Conservation (phyloP, 768 basidiomycete genomes). For the Gymnopilus junonius region DNA sequence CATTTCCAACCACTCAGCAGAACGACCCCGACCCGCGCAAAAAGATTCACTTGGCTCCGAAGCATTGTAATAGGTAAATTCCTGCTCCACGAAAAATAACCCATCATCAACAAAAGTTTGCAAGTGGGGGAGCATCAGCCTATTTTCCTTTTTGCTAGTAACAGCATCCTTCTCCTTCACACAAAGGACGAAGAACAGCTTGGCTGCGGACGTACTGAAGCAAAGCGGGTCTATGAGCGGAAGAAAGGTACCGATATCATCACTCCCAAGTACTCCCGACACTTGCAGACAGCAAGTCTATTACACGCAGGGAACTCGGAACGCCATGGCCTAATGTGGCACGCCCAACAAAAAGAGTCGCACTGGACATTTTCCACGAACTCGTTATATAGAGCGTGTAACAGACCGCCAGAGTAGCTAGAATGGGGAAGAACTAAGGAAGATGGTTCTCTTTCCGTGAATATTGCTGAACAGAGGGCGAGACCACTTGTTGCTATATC, state of each 20-base stretch:
- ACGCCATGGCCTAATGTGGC: slow-evolving; percentile 87
- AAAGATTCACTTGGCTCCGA: too few relatives aligned
- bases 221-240: too few relatives aligned
- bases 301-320: slow-evolving; percentile 85
- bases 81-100: not conserved
- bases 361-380: slow-evolving; percentile 79
- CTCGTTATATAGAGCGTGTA: slow-evolving; percentile 68
- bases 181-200: not conserved
- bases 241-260: slow-evolving; percentile 60
- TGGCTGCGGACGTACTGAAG: too few relatives aligned
- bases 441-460: slow-evolving; percentile 85
- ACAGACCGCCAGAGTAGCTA: slow-evolving; percentile 71
- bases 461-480: slow-evolving; percentile 65
- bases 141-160: too few relatives aligned
- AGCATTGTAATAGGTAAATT: not conserved
- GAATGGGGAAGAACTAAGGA: slow-evolving; percentile 70
- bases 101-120: not conserved
- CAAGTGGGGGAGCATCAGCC: too few relatives aligned
- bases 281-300: slow-evolving; percentile 91
- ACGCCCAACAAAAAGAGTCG: slow-evolving; percentile 94
- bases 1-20: too few relatives aligned
- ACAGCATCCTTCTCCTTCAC: not conserved
- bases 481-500: slow-evolving; percentile 89
- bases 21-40: too few relatives aligned
- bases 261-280: too few relatives aligned